Percentiles rank a stretch among this genome's conserved stretches.
Conservation (phyloP, 75 land plant species). For the Adiantum capillusveneris region DNA sequence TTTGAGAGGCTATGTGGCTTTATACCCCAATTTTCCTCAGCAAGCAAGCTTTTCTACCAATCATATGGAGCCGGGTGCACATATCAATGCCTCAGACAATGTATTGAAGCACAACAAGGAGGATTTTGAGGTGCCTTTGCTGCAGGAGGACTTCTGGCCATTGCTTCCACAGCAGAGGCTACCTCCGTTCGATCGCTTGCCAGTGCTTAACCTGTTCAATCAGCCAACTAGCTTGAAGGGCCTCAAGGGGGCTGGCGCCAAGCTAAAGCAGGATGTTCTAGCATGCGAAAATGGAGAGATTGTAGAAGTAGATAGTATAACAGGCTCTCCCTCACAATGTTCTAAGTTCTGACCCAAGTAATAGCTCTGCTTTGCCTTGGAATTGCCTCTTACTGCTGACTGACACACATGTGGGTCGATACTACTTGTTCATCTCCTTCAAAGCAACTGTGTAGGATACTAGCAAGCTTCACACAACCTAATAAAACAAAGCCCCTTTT, state of each 20-base stretch:
- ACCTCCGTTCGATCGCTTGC: constrained; percentile 26
- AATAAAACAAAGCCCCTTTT: too few species aligned
- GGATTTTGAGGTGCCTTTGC: constrained; percentile 40
- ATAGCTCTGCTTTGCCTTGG: too few species aligned
- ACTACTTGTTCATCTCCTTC: too few species aligned
- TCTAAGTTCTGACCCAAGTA: too few species aligned
- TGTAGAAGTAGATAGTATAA: constrained; percentile 26
- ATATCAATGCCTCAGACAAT: constrained; percentile 59
- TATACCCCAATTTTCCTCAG: constrained; percentile 47
- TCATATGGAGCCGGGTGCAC: constrained; percentile 78
- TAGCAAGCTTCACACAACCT: too few species aligned
- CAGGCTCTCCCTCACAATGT: constrained; percentile 26
- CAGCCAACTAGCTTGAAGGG: constrained; percentile 28
- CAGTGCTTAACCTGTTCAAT: constrained; percentile 49
- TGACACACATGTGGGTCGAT: too few species aligned
- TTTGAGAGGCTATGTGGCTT: constrained; percentile 37
- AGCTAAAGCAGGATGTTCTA: constrained; percentile 36
- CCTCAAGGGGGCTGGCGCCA: constrained; percentile 38
- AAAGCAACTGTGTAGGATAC: too few species aligned
- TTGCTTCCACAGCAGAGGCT: constrained; percentile 32
- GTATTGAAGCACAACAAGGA: constrained; percentile 26
- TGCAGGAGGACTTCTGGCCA: constrained; percentile 29
- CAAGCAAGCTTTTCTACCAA: constrained; percentile 49
- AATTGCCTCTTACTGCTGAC: too few species aligned
- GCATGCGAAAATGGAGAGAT: constrained; percentile 16